A percentile compares a stretch with the other conserved stretches of the same genome.
Evolutionary conservation across 495 filamentous ascomycete genomes (phyloP).

Genomic region (Trichoderma asperelloides): DNA sequence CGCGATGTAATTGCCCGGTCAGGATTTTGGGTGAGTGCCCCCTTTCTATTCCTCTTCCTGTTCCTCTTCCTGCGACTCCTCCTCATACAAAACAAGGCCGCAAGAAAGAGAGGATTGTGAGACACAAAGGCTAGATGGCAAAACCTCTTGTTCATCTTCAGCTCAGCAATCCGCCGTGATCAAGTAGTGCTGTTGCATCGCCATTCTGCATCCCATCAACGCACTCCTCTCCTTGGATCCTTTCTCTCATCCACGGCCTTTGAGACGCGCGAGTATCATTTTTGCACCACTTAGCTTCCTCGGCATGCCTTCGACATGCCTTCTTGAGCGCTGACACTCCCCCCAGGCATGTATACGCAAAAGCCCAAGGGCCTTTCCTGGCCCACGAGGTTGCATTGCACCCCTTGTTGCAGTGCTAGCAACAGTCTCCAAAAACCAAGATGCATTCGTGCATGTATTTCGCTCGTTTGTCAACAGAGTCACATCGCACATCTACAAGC

Average conservation of each 20-base stretch:
- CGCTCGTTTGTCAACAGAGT: neutral
- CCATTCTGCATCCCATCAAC: neutral
- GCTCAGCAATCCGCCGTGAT: neutral
- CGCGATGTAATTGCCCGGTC: neutral
- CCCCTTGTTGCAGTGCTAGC: neutral
- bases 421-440: neutral
- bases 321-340: neutral
- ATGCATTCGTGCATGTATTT: neutral
- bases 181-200: neutral
- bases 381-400: neutral
- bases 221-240: neutral
- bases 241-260: neutral
- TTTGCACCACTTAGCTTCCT: neutral
- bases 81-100: neutral
- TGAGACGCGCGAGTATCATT: neutral
- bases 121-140: neutral
- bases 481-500: conserved; percentile 3
- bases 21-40: too few relatives aligned
- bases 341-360: neutral
- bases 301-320: neutral
- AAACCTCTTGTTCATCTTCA: neutral
- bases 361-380: neutral
- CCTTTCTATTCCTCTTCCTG: too few relatives aligned
- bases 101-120: neutral
- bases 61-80: neutral